Evolutionary conservation across 208 protist species (phyloP), one percentile per base, ranked within the genome.

Genomic region (Leishmania lainsoni): DNA sequence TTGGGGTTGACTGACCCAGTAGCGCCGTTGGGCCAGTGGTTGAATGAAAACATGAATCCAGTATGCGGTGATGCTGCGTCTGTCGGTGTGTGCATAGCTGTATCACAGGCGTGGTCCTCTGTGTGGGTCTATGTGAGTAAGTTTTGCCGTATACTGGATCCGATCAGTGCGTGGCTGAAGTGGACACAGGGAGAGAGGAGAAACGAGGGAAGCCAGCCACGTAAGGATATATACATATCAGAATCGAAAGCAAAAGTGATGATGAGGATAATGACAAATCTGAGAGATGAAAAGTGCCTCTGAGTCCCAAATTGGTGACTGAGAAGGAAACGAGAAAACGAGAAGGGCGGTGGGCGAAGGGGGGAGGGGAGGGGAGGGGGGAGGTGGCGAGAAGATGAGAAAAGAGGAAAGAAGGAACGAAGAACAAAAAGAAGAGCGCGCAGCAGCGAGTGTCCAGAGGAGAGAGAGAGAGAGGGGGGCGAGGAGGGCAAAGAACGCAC

Each of bases 391-490:
- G 39, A 73, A 9, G 29, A 59, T 10, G 75, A 75, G 48, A 72
- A 75, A 52, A 35, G 3, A 59, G 75, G 49, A 75, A 76, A 75
- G 45, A 81, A 61, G 68, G 42, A 79, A 4, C 10, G 0, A 66
- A 35, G 26, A 29, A 35, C 8, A 66, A 3, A 14, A 29, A 66
- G 39, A 26, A 26, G 39, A 17, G 29, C 16, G 35, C 14, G 49
- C 42, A 58, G 20, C 32, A 39, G 39, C 26, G 61, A 35, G 61
- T 66, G 61, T 22, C 22, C 14, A 9, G 61, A 22, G 5, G 61
- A 66, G 68, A 49, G 4, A 72, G 68, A n/a, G 22, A 71, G 39
- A 66, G 42, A 4, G 29, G 29, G 14, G 20, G 12, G 58, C 29
- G 6, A 32, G 9, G 26, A 68, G 12, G 29, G 29, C 14, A 16